Evolutionary conservation across 2,329 filamentous ascomycete genomes (phyloP), one percentile per base, ranked within the genome.

Genomic region (Trichoderma asperellum): DNA sequence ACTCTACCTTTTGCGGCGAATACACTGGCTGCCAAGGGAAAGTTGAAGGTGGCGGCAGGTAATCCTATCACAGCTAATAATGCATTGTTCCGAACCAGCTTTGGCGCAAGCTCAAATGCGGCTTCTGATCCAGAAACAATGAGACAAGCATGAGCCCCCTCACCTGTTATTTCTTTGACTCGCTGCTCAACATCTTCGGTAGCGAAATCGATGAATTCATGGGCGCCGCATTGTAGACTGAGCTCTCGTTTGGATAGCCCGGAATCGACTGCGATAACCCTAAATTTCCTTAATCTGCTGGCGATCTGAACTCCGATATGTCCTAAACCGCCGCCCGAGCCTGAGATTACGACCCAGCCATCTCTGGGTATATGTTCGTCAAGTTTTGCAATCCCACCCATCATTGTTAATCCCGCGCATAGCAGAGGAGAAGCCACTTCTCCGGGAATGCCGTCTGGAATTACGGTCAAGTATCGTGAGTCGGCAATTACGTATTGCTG

Each of bases 231-330:
- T 0, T 68, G 68, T 2, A 74, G 62, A 12, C 74, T 75, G 2
- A 77, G 27, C 0, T 72, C 61, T 1, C 74, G 73, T 5, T 76
- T 75, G 0, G 68, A 5, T 1, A 72, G 57, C 2, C 77, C 76
- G 0, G 72, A 66, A n/a, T 80, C 78, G 0, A 80, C 63, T 0
- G 75, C 78, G 1, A 80, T 76, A 0, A 78, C 75, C 0, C 74
- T 70, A 6, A 72, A 71, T 0, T 69, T 70, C 2, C 68, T 71
- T 0, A 77, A 6, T 2, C 68, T 70, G 6, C 64, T 71, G 0
- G 78, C 75, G 3, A 79, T 77, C 32, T 80, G 78, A 0, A 80
- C 74, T 1, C 78, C 78, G 0, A 80, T 27, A 21, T 80, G 78
- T 0, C 78, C 78, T 5, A 80, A 71, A 0, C 78, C 78, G 0